Conservation (phyloP, 257 asterid species). For the Salvia splendens region DNA sequence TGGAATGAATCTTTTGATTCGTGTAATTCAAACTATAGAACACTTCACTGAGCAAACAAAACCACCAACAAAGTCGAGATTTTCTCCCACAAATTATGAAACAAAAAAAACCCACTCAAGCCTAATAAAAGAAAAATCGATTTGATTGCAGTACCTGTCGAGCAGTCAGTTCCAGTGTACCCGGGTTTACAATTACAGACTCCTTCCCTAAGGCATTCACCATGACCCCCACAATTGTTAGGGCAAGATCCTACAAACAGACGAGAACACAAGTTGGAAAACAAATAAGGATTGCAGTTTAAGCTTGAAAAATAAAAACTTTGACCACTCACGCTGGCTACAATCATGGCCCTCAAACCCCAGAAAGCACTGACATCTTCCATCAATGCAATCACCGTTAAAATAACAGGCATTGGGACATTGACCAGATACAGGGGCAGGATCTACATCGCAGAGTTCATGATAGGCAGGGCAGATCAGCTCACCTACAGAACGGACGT, state of each 20-base stretch:
- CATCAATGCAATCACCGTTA: constrained; percentile 87
- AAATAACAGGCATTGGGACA: constrained; percentile 83
- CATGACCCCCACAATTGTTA: constrained; percentile 58
- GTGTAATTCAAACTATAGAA: not conserved
- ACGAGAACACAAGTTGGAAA: not conserved
- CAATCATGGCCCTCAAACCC: constrained; percentile 95
- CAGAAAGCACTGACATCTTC: constrained; percentile 83
- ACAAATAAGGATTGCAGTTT: not conserved
- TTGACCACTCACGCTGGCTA: constrained; percentile 51
- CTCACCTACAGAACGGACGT: constrained; percentile 56
- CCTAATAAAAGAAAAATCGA: constrained; percentile 7
- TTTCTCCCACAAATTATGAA: not conserved
- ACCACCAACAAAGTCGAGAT: not conserved
- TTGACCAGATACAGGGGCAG: constrained; percentile 64
- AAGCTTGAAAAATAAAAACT: not conserved
- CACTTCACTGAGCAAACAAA: not conserved
- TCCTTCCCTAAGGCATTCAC: constrained; percentile 68
- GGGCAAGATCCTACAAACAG: constrained; percentile 69
- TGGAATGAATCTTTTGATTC: not conserved
- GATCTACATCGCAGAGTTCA: constrained; percentile 76
- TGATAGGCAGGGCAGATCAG: constrained; percentile 90
- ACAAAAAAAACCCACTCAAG: not conserved
- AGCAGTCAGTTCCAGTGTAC: constrained; percentile 87
- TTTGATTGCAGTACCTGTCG: constrained; percentile 68
- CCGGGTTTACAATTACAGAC: constrained; percentile 74